phyloP scores from a whole-genome alignment of 805 yeast species.

The Saccharomyces paradoxus region DNA sequence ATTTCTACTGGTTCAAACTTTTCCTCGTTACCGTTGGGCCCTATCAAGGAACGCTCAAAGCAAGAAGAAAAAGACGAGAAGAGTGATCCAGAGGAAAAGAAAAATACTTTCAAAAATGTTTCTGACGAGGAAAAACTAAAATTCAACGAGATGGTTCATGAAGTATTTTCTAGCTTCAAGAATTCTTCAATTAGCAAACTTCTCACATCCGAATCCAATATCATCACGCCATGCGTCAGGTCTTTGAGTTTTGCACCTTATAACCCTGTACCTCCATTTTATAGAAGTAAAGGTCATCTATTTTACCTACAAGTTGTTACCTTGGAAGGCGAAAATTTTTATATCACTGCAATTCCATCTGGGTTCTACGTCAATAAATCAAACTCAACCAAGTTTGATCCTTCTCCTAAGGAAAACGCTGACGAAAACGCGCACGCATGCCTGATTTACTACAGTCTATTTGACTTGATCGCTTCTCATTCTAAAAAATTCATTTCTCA shows the following conservation, averaged over 20 bases:
- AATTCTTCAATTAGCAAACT: slow-evolving; percentile 11
- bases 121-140: slow-evolving; percentile 26
- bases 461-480: slow-evolving; percentile 50
- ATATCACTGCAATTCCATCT: slow-evolving; percentile 66
- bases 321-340: slow-evolving; percentile 69
- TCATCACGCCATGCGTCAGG: slow-evolving; percentile 35
- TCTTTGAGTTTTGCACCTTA: slow-evolving; percentile 71
- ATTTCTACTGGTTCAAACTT: slow-evolving; percentile 28
- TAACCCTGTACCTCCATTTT: slow-evolving; percentile 73
- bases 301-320: slow-evolving; percentile 69
- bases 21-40: slow-evolving; percentile 18
- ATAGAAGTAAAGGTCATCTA: slow-evolving; percentile 66
- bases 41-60: slow-evolving; percentile 12
- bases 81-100: slow-evolving; percentile 11
- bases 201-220: slow-evolving; percentile 14
- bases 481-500: slow-evolving; percentile 56
- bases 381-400: slow-evolving; percentile 62
- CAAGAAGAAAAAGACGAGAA: slow-evolving; percentile 8
- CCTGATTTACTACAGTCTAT: slow-evolving; percentile 38
- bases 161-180: slow-evolving; percentile 17
- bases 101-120: slow-evolving; percentile 18
- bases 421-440: slow-evolving; percentile 12
- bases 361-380: slow-evolving; percentile 78
- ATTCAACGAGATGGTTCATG: slow-evolving; percentile 17
- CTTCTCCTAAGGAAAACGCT: slow-evolving; percentile 35